Conservation (phyloP, 1,284 basidiomycete species). For the Neotropicomus parvogracilis region DNA sequence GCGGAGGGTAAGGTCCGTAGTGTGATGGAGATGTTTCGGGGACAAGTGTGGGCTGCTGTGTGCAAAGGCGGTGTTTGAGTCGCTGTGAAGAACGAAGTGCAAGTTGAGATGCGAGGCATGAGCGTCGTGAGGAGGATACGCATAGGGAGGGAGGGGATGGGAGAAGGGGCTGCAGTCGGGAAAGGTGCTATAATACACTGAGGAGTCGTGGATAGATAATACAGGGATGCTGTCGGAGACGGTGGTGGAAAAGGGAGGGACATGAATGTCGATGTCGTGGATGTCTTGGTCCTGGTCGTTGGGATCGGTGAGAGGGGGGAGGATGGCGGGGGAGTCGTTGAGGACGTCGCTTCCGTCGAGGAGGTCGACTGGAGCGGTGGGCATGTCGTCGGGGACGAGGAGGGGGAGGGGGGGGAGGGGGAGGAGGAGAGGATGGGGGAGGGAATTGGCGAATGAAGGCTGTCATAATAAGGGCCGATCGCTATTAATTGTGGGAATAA, state of each 20-base stretch:
- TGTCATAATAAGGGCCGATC: constrained; percentile 34
- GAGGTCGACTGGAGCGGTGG: constrained; percentile 13
- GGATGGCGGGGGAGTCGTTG: constrained; percentile 8
- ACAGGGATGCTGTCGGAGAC: constrained; percentile 28
- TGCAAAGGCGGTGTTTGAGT: constrained; percentile 21
- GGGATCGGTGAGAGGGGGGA: constrained; percentile 23
- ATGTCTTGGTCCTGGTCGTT: constrained; percentile 27
- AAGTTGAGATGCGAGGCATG: constrained; percentile 29
- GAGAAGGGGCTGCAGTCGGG: constrained; percentile 24
- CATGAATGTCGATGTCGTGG: constrained; percentile 34
- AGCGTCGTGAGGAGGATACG: constrained; percentile 29
- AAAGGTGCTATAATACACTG: constrained; percentile 35
- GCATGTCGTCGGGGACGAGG: constrained; percentile 21
- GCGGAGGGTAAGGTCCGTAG: constrained; percentile 23
- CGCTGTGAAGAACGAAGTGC: constrained; percentile 26
- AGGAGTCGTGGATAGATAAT: constrained; percentile 33
- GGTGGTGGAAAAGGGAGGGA: constrained; percentile 18
- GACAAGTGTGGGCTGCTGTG: constrained; percentile 28
- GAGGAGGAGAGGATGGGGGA: constrained; percentile 17
- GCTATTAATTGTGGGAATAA: constrained; percentile 26
- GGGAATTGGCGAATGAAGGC: constrained; percentile 22
- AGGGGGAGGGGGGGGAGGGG: constrained; percentile 1
- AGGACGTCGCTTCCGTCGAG: constrained; percentile 23
- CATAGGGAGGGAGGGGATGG: constrained; percentile 18
- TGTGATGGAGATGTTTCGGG: constrained; percentile 26